Evolutionary conservation across 441 rosid species (phyloP).

Genomic region (Rhodomyrtus psidioides): DNA sequence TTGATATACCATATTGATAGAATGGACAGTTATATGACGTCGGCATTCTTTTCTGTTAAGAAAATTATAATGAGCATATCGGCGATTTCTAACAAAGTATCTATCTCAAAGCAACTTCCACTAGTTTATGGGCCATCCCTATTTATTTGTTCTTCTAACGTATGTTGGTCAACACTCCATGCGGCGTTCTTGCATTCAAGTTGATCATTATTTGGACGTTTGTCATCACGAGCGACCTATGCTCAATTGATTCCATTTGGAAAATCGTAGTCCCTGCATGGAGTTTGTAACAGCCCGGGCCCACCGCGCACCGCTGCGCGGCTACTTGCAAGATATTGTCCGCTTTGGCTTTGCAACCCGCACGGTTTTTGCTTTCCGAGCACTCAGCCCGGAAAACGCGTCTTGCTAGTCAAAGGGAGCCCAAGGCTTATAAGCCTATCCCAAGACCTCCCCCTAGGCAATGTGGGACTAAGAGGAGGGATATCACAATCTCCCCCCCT

Average conservation of each 20-base stretch:
- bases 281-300: no score
- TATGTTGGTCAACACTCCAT: background rate
- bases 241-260: background rate
- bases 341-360: no score
- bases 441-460: no score
- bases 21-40: background rate
- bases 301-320: no score
- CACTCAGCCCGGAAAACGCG: no score
- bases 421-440: no score
- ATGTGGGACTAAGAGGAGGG: no score
- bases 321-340: no score
- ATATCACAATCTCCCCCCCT: no score
- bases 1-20: background rate
- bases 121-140: background rate
- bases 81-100: background rate
- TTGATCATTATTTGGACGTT: background rate
- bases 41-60: background rate
- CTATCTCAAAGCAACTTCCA: background rate
- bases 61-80: background rate
- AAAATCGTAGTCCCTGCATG: background rate
- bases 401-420: no score
- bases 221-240: background rate
- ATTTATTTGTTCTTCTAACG: background rate
- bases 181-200: background rate
- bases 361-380: no score